Base-by-base conservation (phyloP, 768 basidiomycete genomes). In the Boletales sp. region DNA sequence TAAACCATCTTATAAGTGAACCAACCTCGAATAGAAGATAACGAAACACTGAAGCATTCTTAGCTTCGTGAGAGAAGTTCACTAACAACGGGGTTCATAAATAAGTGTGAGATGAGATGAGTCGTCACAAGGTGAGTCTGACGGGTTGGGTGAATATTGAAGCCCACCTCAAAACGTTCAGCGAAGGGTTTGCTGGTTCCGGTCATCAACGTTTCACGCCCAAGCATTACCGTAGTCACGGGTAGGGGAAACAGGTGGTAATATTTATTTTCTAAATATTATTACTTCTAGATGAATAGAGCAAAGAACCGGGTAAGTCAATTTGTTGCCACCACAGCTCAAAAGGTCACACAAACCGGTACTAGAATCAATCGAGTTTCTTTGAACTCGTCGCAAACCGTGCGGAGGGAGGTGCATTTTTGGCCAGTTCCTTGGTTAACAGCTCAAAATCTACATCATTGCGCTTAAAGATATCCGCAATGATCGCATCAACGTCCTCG, bases 391-490 rank as follows among this genome's bases (percentile, higher is more conserved):
- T 53, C 12, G 45, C 44, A 46, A 66, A 66, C 28, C 67, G 65
- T 35, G 56, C 48, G 10, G 59, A 46, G 28, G 38, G 53, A 4
- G 61, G 53, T 17, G 48, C 42, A 38, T 62, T 58, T 36, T 51
- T 49, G 10, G 55, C 51, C 12, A 67, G 35, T 25, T 67, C 61
- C 12, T 13, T 48, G 1, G 61, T 69, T 42, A 67, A n/a, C 48
- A 59, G 57, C 31, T 58, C 65, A 39, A 67, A 66, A 39, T 67
- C 68, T 1, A 67, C 48, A 13, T 60, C 65, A 30, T 67, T 67
- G 50, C 55, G 63, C 39, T 54, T 61, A 49, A 67, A 67, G 31
- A 67, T 65, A 40, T 65, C 65, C 19, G 68, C 63, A 28, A 67
- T 54, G 37, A 69, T 65, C 18, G 50, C 49, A 48, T 67, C 63